Evolutionary conservation across 2,329 filamentous ascomycete genomes (phyloP), one percentile per base, ranked within the genome.

Genomic region (Aureobasidium melanogenum): DNA sequence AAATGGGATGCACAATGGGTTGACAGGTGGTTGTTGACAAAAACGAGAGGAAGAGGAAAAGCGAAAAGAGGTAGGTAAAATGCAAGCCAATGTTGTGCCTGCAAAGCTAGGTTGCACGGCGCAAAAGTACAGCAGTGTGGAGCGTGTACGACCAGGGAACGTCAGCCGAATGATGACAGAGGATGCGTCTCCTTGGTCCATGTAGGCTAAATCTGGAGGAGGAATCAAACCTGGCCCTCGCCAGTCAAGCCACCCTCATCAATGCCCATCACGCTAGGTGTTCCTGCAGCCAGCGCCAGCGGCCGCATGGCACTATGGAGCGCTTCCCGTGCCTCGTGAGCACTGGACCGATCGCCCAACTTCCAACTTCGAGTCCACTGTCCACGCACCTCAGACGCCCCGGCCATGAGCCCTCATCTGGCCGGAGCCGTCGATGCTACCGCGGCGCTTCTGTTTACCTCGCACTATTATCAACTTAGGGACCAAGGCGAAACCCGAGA

Each of bases 121-220:
- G 55, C 41, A 46, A 57, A 57, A 34, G 54, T 41, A 48, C 55
- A 58, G 41, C 30, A 48, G 28, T 57, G 54, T 57, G 54, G 54
- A 57, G 54, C 54, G 54, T 48, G 55, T 58, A 48, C 55, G 44
- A 58, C 55, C 55, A 48, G 43, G 43, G 19, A 58, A 58, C 55
- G 32, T 48, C 43, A 58, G 55, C 43, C 55, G 55, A 58, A 46
- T 57, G 54, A 57, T 57, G 54, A 57, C 54, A 57, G 54, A 46
- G 30, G 39, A 30, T 39, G 12, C 50, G 32, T 39, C n/a, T 32
- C 30, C 30, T 32, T 32, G 30, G 30, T 32, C 30, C 17, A 44
- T 58, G 55, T 57, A 58, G 55, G 44, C 55, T 58, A 58, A 58
- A 48, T 50, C 55, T 58, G 55, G 55, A 58, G 55, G 39, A 44